Evolutionary conservation across 1,139 yeast genomes (phyloP), one percentile per base, ranked within the genome.

Genomic region (Meyerozyma elateridarum): DNA sequence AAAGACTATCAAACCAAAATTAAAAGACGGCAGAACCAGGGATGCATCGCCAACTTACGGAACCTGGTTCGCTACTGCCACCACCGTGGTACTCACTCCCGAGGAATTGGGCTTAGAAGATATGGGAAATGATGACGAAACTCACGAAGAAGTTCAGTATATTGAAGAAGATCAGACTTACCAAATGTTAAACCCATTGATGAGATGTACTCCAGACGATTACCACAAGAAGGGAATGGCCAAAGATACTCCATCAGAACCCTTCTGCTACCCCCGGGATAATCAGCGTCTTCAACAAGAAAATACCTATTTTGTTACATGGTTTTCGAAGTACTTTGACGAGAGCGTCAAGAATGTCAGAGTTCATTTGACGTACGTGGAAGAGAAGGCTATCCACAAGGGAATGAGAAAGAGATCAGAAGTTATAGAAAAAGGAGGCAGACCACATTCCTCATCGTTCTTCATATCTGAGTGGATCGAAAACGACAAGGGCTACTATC

Each of bases 181-280:
- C 48, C 79, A 76, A 27, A 59, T 70, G 15, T 66, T 87, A 50
- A 83, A 79, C 48, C 96, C 96, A 0, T 56, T 87, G 35, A 73
- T 85, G 47, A 70, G 96, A 56, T 87, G 96, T 59, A 83, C 89
- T 3, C 96, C 96, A 1, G 82, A 81, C 33, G 56, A 70, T 30
- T 87, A 83, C 52, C 68, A 65, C 48, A 72, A 70, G 45, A 83
- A 78, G 53, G 91, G 91, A 7, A 37, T 64, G 27, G 79, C 76
- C 22, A 76, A 75, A 46, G 73, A 73, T 40, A 53, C 57, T 16
- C 39, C 56, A 0, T 73, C 85, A 22, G 89, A 68, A 36, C 96
- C 96, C 12, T 84, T 85, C 54, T 87, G 96, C 55, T 74, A 84
- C 17, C 96, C 95, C 13, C 65, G 61, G 20, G 91, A 84, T 42